These are phyloP conservation scores for Solanum tarijense DNA, from an alignment of 257 asterid species.

Conservation along the genomic window DNA sequence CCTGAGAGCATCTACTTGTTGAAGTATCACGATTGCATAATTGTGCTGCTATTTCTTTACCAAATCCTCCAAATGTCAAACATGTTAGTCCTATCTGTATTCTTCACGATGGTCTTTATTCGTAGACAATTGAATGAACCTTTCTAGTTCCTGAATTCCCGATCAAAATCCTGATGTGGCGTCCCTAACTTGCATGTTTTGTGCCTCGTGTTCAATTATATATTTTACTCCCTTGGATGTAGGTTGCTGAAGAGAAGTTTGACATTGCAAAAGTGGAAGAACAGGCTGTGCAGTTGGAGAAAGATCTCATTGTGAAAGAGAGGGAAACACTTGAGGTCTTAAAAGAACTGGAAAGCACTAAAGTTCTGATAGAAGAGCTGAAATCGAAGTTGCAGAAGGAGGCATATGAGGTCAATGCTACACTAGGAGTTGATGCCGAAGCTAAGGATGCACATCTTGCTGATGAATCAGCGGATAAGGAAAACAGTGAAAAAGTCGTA, in stretches of 20 bases:
- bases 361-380: slow-evolving; percentile 46
- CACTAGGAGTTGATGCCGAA: slow-evolving; percentile 10
- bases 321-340: slow-evolving; percentile 71
- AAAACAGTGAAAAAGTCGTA: neutral
- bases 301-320: slow-evolving; percentile 55
- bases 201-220: neutral
- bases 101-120: neutral
- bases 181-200: neutral
- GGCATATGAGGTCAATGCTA: slow-evolving; percentile 34
- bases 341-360: slow-evolving; percentile 64
- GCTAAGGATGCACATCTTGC: neutral
- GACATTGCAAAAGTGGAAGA: slow-evolving; percentile 59
- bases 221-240: neutral
- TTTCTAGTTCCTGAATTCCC: neutral
- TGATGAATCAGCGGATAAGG: neutral
- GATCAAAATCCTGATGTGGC: neutral
- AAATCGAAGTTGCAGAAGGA: slow-evolving; percentile 56
- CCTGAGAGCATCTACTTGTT: neutral
- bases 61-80: neutral
- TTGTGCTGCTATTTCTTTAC: neutral
- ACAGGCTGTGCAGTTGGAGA: slow-evolving; percentile 56
- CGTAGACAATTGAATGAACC: neutral
- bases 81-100: neutral
- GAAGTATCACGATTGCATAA: neutral
- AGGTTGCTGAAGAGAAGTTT: slow-evolving; percentile 8